These are phyloP conservation scores for Stephanocyclus meneghinianus DNA, from an alignment of 352 stramenopile genomes.

Conservation along the genomic window DNA sequence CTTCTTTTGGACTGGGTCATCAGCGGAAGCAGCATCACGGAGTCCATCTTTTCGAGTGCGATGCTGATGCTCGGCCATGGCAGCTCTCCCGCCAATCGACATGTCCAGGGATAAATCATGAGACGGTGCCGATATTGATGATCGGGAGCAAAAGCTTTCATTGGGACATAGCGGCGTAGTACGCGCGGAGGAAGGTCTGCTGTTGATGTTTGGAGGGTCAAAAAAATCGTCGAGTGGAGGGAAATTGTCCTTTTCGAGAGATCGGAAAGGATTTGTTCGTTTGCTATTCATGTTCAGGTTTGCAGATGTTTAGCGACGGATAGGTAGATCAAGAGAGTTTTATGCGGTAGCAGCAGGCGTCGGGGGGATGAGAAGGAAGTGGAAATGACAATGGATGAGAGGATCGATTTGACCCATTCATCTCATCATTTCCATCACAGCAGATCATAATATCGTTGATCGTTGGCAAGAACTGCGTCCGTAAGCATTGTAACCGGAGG, in stretches of 20 bases:
- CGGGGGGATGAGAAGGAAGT: no score
- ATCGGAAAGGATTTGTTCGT: slow-evolving; percentile 33
- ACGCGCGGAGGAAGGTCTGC: background rate
- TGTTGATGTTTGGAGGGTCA: background rate
- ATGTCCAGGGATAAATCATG: slow-evolving; percentile 53
- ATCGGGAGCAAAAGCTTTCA: slow-evolving; percentile 21
- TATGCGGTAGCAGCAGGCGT: background rate
- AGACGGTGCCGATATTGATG: slow-evolving; percentile 7
- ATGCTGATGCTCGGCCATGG: slow-evolving; percentile 37
- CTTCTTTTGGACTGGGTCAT: background rate
- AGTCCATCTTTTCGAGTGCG: slow-evolving; percentile 43
- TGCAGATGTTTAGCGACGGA: background rate
- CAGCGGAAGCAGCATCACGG: slow-evolving; percentile 10
- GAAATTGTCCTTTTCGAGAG: slow-evolving; percentile 25
- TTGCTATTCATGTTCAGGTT: slow-evolving; percentile 15
- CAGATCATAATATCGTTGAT: no score
- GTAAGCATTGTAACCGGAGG: no score
- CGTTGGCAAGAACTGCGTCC: no score
- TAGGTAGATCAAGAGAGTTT: background rate
- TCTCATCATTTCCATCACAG: no score
- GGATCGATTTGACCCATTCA: no score
- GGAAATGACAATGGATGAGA: no score
- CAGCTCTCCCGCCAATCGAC: slow-evolving; percentile 45
- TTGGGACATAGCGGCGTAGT: slow-evolving; percentile 20
- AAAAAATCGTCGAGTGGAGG: slow-evolving; percentile 43